phyloP scores from a whole-genome alignment of 139 green algal species.

The Chlorella sorokiniana region DNA sequence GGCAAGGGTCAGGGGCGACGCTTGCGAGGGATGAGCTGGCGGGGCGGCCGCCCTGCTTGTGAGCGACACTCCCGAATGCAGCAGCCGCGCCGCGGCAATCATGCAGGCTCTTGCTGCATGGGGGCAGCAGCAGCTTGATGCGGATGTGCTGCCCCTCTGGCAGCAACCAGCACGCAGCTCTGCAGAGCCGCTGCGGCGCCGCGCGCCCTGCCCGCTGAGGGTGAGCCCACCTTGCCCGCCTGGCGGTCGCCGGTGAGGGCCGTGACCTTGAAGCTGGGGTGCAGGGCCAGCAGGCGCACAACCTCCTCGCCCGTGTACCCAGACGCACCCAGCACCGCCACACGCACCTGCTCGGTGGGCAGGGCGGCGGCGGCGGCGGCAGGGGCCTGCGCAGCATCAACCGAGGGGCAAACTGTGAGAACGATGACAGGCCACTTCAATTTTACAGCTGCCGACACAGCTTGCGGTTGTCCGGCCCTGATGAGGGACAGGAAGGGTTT shows the following conservation, averaged over 20 bases:
- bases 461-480: neutral
- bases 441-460: no score
- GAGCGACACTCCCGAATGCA: no score
- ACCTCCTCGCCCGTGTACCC: slow-evolving; percentile 97
- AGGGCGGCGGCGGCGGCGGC: no score
- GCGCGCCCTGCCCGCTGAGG: no score
- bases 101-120: no score
- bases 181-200: no score
- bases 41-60: neutral
- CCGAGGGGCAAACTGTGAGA: neutral
- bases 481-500: neutral
- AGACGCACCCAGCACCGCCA: slow-evolving; percentile 94
- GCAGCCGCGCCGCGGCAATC: no score
- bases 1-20: neutral
- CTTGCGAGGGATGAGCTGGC: neutral
- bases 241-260: slow-evolving; percentile 91
- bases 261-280: slow-evolving; percentile 84
- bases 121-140: no score
- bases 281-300: slow-evolving; percentile 77
- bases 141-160: no score
- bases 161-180: no score
- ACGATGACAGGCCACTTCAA: neutral
- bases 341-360: slow-evolving; percentile 21
- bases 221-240: slow-evolving; percentile 80
- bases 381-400: neutral